Conservation (phyloP, 2,329 filamentous ascomycete species). For the Botrytis squamosa region DNA sequence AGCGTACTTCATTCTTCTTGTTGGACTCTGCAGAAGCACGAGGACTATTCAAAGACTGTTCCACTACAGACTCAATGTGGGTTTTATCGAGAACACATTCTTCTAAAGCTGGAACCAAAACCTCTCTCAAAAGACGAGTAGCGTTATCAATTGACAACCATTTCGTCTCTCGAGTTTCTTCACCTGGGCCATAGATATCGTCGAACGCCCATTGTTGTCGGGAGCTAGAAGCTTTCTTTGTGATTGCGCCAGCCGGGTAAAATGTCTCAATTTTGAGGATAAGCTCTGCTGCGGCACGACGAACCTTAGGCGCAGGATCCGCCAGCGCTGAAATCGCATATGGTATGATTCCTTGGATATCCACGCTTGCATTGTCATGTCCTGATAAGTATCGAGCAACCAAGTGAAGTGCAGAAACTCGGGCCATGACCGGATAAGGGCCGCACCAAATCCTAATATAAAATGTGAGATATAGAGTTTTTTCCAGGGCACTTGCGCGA, state of each 20-base stretch:
- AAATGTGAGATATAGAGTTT: constrained; percentile 71
- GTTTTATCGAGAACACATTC: constrained; percentile 80
- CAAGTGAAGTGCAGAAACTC: constrained; percentile 66
- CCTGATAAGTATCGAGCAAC: constrained; percentile 57
- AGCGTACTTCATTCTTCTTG: constrained; percentile 47
- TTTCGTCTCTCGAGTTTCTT: constrained; percentile 48
- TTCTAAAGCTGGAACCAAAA: constrained; percentile 74
- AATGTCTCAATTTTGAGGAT: constrained; percentile 54
- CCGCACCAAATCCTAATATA: constrained; percentile 74
- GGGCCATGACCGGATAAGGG: constrained; percentile 65
- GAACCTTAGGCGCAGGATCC: constrained; percentile 73
- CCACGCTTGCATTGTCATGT: constrained; percentile 50
- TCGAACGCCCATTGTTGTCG: constrained; percentile 57
- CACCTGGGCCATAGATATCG: constrained; percentile 61
- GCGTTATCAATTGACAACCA: constrained; percentile 59
- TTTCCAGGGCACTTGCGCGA: constrained; percentile 53
- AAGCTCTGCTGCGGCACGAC: constrained; percentile 70
- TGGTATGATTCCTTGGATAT: constrained; percentile 80
- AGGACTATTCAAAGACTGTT: constrained; percentile 56
- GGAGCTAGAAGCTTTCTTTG: constrained; percentile 43
- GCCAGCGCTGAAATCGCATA: constrained; percentile 73
- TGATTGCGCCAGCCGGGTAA: constrained; percentile 44
- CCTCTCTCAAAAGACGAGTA: constrained; percentile 60
- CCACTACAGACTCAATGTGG: constrained; percentile 65
- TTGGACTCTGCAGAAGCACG: constrained; percentile 41